Base-by-base conservation (phyloP, 2,329 filamentous ascomycete species). In the Cladosporium colombiae region DNA sequence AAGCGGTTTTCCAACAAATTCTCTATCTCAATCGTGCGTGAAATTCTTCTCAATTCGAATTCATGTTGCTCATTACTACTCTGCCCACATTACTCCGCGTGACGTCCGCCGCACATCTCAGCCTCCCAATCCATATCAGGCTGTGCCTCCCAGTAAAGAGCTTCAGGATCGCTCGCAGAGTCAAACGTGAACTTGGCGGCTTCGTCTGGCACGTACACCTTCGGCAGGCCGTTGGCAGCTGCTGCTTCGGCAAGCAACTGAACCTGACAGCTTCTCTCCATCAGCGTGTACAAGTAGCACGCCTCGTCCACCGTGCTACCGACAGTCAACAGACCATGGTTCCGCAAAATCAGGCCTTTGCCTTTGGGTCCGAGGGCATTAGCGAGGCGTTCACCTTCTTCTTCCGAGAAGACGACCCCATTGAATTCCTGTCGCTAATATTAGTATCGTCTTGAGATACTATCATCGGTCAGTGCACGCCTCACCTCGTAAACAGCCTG, bases 231-330 rank as follows among this genome's bases (percentile, higher is more conserved):
- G 50, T 83, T 83, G 14, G 81, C 83, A 1, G 83, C 85, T 0
- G 90, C 89, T 0, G 89, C 88, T 78, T 92, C 90, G 44, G 88
- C 86, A 70, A 84, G 79, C 61, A 91, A 79, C 78, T 92, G 89
- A 35, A 90, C 84, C 65, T 86, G 83, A 74, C 90, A 92, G 56
- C 85, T 87, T 58, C 88, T 82, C 76, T 92, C 90, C 75, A 91
- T 82, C 53, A 89, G 78, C 0, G 86, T 87, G 73, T 91, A 90
- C 61, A 91, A 76, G 75, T 88, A 92, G 0, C 87, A 87, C 1
- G 90, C 90, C 76, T 92, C 90, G 73, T 92, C 90, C 2, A 92
- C 89, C 0, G 90, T 92, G 7, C 76, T 72, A 4, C 90, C 90
- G 0, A 91, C 89, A 0, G 88, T 91, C 60, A 92, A 77, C 40